Base-by-base conservation (phyloP, 1,139 yeast species). In the Wickerhamomyces sp. region DNA sequence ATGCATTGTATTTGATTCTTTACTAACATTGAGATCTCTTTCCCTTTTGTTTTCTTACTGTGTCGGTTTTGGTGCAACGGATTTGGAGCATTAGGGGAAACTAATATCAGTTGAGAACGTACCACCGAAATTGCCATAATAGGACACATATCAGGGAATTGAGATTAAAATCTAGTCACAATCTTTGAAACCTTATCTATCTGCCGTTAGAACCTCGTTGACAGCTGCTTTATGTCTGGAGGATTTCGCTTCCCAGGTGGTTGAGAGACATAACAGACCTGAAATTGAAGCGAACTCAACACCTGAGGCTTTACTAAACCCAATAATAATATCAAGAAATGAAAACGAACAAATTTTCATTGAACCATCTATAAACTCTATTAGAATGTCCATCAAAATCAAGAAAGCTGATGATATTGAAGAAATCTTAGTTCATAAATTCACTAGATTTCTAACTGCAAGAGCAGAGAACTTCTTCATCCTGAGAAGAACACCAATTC, bases 391-490 rank as follows among this genome's bases (percentile, higher is more conserved):
- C 41, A 85, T 93, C 58, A 86, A 85, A 64, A 93, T 93, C 66
- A 93, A 93, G 66, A 99, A 93, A 67, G 95, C 96, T 9, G 99
- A 93, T 66, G 99, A 93, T 66, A 93, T 94, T 63, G 99, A 93
- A 68, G 86, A 81, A 59, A 90, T 93, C 49, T 75, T 93, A 56
- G 99, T 93, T 39, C 96, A 89, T 65, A 90, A 91, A 66, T 93
- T 93, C 67, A 85, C 97, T 11, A 74, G 97, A 54, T 93, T 93
- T 66, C 76, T 93, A 64, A 91, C 96, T 32, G 90, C 93, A 42
- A 82, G 99, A 66, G 99, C 99, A 2, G 99, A 93, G 64, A 83
- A 87, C 57, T 93, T 93, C 70, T 82, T 87, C 61, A 90, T 93
- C 52, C 75, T 93, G 57, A 84, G 99, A 73, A 76, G 99, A 64